phyloP scores from a whole-genome alignment of 148 eudicot species.

The Cornus florida region DNA sequence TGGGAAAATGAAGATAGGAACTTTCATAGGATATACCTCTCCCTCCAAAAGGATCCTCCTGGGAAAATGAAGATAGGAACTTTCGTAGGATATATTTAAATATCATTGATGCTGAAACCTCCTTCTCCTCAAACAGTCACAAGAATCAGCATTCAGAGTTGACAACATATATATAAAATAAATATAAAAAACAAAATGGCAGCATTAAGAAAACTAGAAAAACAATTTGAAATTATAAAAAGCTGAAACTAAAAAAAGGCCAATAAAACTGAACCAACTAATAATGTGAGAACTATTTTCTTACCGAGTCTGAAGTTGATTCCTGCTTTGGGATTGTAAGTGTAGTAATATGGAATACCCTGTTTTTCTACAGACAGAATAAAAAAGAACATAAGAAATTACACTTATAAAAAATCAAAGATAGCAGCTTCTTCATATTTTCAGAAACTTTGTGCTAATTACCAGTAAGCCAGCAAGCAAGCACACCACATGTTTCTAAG shows the following conservation, averaged over 20 bases:
- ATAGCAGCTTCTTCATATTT: no score
- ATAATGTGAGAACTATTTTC: slow-evolving; percentile 15
- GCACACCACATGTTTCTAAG: no score
- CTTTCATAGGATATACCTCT: no score
- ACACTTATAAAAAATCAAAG: no score
- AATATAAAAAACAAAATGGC: not conserved
- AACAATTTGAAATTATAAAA: not conserved
- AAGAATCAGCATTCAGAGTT: not conserved
- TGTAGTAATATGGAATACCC: slow-evolving; percentile 84
- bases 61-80: no score
- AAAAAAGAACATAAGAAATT: slow-evolving; percentile 17
- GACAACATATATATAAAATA: not conserved
- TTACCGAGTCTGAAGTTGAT: slow-evolving; percentile 96
- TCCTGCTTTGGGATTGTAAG: slow-evolving; percentile 96
- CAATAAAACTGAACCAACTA: not conserved
- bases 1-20: no score
- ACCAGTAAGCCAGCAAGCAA: no score
- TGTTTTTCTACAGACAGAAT: slow-evolving; percentile 72
- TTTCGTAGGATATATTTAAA: no score
- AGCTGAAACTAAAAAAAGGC: not conserved
- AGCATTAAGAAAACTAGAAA: not conserved
- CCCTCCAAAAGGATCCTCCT: no score
- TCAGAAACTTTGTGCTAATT: no score
- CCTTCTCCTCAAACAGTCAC: not conserved
- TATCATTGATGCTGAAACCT: no score